Base-by-base conservation (phyloP, 345 rosid genomes). In the Brassica nigra region DNA sequence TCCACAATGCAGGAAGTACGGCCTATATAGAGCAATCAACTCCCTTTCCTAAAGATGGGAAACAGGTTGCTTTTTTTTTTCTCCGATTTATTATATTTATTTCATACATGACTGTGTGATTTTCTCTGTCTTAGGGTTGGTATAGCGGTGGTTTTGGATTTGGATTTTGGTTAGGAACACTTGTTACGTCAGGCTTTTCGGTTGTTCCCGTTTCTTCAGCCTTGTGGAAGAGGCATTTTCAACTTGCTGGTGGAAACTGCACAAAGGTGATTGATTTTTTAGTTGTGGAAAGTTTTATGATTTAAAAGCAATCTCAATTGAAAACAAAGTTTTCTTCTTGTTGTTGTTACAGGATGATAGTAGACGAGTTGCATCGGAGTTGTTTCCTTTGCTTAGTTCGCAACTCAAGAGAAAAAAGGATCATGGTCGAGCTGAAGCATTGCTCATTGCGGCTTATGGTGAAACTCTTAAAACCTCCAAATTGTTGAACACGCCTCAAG, bases 341-440 rank as follows among this genome's bases (percentile, higher is more conserved):
- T 16, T n/a, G 75, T 47, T n/a, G 75, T 23, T 73, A 78, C 88
- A 92, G 97, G 97, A 92, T 82, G 97, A 95, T 79, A 90, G 95
- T 49, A 85, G 97, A 84, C 87, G 87, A 84, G 76, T 90, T 77
- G 95, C 99, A 20, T 84, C 89, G 27, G 84, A 78, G 8, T 62
- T 92, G 73, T 95, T 92, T 89, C 97, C 97, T 30, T 85, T 90
- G 34, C 77, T 95, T 82, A 77, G 88, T 80, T 85, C 86, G 39
- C 86, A 49, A 33, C 82, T 95, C 59, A 80, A 79, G 73, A 90
- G 97, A 76, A 91, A 91, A 83, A 95, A 88, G 62, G 97, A 92
- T 76, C 97, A 92, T 58, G 99, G 97, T 90, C 88, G 95, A 83
- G 98, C 97, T 9, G 98, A 94, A 78, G 96, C 97, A 34, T 70